phyloP scores from a whole-genome alignment of 2,329 filamentous ascomycete species.

The Claviceps paspali region DNA sequence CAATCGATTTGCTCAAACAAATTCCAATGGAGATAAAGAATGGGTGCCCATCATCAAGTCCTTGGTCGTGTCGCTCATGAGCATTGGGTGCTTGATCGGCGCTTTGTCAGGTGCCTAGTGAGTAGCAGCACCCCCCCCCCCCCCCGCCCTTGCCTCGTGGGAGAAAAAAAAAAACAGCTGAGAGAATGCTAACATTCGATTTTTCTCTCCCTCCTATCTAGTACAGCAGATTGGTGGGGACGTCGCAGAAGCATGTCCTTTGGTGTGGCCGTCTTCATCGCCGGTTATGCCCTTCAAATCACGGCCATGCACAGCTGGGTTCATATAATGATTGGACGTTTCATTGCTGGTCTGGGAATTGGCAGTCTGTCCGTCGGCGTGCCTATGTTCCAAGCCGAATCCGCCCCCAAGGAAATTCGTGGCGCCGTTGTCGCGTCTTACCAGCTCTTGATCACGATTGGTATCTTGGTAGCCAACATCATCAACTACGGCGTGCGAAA shows the following conservation, averaged over 20 bases:
- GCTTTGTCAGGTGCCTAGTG: slow-evolving; percentile 35
- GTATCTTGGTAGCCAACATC: slow-evolving; percentile 43
- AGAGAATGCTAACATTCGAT: too few relatives aligned
- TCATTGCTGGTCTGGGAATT: slow-evolving; percentile 51
- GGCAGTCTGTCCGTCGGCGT: slow-evolving; percentile 51
- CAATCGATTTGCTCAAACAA: slow-evolving; percentile 35
- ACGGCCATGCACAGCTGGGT: slow-evolving; percentile 43
- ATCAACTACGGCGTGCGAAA: slow-evolving; percentile 36
- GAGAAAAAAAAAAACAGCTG: too few relatives aligned
- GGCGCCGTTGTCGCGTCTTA: slow-evolving; percentile 54
- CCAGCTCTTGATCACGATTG: slow-evolving; percentile 59
- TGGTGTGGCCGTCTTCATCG: slow-evolving; percentile 39
- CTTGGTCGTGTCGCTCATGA: slow-evolving; percentile 40
- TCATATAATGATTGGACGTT: slow-evolving; percentile 50
- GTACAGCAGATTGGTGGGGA: slow-evolving; percentile 41
- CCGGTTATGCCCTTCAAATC: slow-evolving; percentile 54
- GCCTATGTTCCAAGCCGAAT: slow-evolving; percentile 53
- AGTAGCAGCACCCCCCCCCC: slow-evolving; percentile 6
- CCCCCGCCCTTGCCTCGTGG: too few relatives aligned
- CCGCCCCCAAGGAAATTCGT: slow-evolving; percentile 44
- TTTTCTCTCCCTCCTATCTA: slow-evolving; percentile 4
- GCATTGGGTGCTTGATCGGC: slow-evolving; percentile 39
- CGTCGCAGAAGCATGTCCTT: slow-evolving; percentile 39
- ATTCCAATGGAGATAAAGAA: slow-evolving; percentile 21
- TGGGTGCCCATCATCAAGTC: slow-evolving; percentile 29